A percentile compares a stretch with the other conserved stretches of the same genome.
Evolutionary conservation across 2,329 filamentous ascomycete species (phyloP).

Genomic region (Sphaerulina vaccinii): DNA sequence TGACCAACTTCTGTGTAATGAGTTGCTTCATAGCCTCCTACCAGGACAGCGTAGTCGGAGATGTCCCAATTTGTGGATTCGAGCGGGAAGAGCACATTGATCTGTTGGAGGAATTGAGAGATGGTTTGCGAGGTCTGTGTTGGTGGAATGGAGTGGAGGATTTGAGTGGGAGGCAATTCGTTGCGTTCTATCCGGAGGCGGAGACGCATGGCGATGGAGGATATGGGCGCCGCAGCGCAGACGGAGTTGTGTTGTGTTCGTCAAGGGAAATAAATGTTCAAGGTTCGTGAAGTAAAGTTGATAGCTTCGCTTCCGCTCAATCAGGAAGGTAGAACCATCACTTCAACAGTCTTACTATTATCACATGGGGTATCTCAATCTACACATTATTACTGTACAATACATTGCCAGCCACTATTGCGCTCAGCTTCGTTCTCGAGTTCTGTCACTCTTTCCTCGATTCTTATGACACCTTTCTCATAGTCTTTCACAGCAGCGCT

Average conservation of each 20-base stretch:
- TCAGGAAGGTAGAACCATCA: too few relatives aligned
- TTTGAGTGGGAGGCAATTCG: constrained; percentile 66
- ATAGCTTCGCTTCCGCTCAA: not conserved
- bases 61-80: constrained; percentile 80
- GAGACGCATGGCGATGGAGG: constrained; percentile 60
- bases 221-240: constrained; percentile 6
- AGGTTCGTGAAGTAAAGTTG: not conserved
- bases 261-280: constrained; percentile 1
- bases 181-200: constrained; percentile 72
- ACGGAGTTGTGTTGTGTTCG: not conserved
- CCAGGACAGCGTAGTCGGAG: constrained; percentile 84
- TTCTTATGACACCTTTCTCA: constrained; percentile 59
- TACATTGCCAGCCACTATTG: constrained; percentile 31
- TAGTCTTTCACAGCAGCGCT: constrained; percentile 80
- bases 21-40: constrained; percentile 77
- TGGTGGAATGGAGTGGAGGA: constrained; percentile 66
- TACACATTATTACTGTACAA: constrained; percentile 24
- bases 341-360: not conserved
- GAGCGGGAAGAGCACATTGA: constrained; percentile 78
- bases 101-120: constrained; percentile 70
- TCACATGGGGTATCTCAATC: constrained; percentile 4
- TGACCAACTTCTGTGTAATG: constrained; percentile 74
- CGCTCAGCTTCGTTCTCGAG: constrained; percentile 58
- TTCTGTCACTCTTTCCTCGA: constrained; percentile 50
- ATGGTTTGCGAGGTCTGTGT: constrained; percentile 54